These are phyloP conservation scores for Fonsecaea monophora DNA, from an alignment of 2,329 filamentous ascomycete species.

Conservation along the genomic window DNA sequence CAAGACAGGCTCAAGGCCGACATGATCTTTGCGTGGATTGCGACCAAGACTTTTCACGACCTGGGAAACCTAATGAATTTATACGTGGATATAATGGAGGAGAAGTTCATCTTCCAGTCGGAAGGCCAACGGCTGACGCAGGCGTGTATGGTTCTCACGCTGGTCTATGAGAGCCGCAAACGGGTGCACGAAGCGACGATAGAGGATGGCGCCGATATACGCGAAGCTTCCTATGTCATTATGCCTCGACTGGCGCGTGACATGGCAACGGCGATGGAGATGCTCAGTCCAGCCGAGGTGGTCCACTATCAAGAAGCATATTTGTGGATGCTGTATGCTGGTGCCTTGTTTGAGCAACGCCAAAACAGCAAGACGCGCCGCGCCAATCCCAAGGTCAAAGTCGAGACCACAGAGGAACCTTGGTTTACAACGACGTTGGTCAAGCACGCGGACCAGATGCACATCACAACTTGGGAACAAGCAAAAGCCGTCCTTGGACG, in stretches of 20 bases:
- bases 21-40: constrained; percentile 23
- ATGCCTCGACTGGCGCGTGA: constrained; percentile 14
- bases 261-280: constrained; percentile 12
- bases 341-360: constrained; percentile 19
- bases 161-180: constrained; percentile 16
- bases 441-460: constrained; percentile 1
- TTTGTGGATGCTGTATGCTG: constrained; percentile 24
- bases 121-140: constrained; percentile 16
- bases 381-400: neutral
- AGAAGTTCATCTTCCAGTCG: neutral
- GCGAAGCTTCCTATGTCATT: constrained; percentile 20
- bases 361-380: neutral
- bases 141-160: constrained; percentile 20
- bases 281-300: constrained; percentile 15
- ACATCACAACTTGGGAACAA: constrained; percentile 4
- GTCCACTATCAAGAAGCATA: constrained; percentile 18
- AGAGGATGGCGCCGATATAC: constrained; percentile 20
- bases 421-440: constrained; percentile 17
- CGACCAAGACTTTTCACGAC: constrained; percentile 23
- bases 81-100: constrained; percentile 21
- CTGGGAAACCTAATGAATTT: constrained; percentile 18
- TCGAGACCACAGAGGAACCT: neutral
- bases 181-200: constrained; percentile 15
- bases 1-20: constrained; percentile 13
- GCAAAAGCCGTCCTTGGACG: neutral